phyloP scores from a whole-genome alignment of 805 yeast species.

The Candida pseudofarinosa region DNA sequence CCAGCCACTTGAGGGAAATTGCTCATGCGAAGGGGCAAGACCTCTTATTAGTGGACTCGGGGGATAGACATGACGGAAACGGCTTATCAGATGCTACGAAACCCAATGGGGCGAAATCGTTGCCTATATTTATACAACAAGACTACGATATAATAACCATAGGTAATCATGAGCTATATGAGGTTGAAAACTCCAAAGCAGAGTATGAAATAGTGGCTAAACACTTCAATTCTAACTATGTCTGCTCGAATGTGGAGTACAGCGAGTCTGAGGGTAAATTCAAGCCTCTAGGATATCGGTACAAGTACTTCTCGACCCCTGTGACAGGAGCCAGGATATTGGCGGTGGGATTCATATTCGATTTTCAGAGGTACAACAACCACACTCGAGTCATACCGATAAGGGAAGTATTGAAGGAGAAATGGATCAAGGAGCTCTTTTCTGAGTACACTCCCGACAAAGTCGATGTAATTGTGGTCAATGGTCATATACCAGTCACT shows the following conservation, averaged over 20 bases:
- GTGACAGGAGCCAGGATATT: constrained; percentile 49
- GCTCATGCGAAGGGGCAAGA: constrained; percentile 54
- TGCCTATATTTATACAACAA: constrained; percentile 56
- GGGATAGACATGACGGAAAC: constrained; percentile 93
- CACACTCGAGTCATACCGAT: constrained; percentile 64
- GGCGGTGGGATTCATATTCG: constrained; percentile 75
- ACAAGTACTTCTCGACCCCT: constrained; percentile 61
- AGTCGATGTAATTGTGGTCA: constrained; percentile 64
- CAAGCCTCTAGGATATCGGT: constrained; percentile 67
- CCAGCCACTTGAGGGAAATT: constrained; percentile 41
- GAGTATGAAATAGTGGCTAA: constrained; percentile 63
- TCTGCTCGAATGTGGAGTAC: constrained; percentile 70
- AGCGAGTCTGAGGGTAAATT: constrained; percentile 37
- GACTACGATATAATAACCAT: constrained; percentile 77
- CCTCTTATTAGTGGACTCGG: constrained; percentile 75
- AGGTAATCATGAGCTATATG: constrained; percentile 90
- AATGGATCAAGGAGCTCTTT: constrained; percentile 60
- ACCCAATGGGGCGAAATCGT: constrained; percentile 66
- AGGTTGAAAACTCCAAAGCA: constrained; percentile 54
- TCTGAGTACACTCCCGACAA: constrained; percentile 24
- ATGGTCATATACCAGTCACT: constrained; percentile 70
- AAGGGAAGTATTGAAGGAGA: constrained; percentile 45
- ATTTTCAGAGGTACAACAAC: constrained; percentile 59
- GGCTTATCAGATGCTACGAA: constrained; percentile 77
- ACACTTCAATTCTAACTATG: constrained; percentile 58